Evolutionary conservation across 768 basidiomycete species (phyloP), one percentile per base, ranked within the genome.

Genomic region (Kwoniella dejecticola): DNA sequence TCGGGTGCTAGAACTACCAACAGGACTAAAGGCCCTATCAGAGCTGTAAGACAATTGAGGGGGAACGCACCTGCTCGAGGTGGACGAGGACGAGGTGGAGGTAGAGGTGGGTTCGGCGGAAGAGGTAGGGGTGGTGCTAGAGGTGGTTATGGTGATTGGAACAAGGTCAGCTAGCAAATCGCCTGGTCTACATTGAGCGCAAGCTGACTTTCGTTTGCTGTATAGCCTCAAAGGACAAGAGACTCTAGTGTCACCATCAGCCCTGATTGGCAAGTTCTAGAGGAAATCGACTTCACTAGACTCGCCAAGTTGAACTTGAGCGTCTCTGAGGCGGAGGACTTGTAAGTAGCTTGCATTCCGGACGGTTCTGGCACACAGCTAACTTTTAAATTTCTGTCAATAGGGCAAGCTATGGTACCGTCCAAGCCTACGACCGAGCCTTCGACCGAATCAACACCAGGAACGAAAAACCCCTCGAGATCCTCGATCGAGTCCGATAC

Each of bases 391-490:
- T 24, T 38, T 29, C 33, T 7, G 15, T 15, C 24, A 24, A 3
- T 54, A 74, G 70, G 31, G 71, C 63, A 31, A 62, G 88, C 0
- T 91, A 95, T 75, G 96, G 96, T 47, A 89, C 89, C 55, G 81
- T 99, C 54, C 94, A 87, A 74, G 84, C 89, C 5, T 99, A 97
- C 80, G 93, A 98, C 68, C 95, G 95, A 78, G 81, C 87, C 5
- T 99, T 91, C 77, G 96, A 99, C 80, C 90, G 94, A 57, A 85
- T 98, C 76, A 94, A 89, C 45, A 96, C 96, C 48, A 92, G 92
- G 81, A 87, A 87, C 4, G 93, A 97, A 80, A 86, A 86, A 62
- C 89, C 93, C 49, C 84, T 99, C 26, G 92, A 97, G 72, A 83
- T 91, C 46, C 85, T 94, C 59, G 96, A 98, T 79, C 88, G 92